phyloP scores from a whole-genome alignment of 768 basidiomycete genomes.

The Suillus ampliporus region DNA sequence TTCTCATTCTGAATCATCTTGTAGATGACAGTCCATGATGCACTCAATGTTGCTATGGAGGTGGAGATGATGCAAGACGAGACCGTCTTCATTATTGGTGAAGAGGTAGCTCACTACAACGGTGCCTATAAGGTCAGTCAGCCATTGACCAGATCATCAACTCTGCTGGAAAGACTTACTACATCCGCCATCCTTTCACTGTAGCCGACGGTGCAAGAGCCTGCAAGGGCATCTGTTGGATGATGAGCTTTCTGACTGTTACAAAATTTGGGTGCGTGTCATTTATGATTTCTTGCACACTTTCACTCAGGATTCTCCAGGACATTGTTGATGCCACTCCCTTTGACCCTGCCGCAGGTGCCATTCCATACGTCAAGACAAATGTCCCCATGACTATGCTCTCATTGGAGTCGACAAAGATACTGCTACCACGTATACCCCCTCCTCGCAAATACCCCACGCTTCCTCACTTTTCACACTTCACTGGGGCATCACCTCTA shows the following conservation, averaged over 20 bases:
- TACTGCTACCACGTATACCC: too few relatives aligned
- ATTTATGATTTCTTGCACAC: background rate
- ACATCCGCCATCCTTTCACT: too few relatives aligned
- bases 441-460: too few relatives aligned
- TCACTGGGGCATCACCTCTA: conserved; percentile 59
- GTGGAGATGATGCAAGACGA: conserved; percentile 99
- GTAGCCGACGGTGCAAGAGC: conserved; percentile 25
- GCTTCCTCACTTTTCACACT: conserved; percentile 39
- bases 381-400: conserved; percentile 63
- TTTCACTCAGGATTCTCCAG: conserved; percentile 23
- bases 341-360: conserved; percentile 54
- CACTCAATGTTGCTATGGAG: conserved; percentile 97
- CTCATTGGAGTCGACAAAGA: conserved; percentile 59
- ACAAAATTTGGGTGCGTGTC: conserved; percentile 36
- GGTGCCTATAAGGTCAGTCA: conserved; percentile 91
- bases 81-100: conserved; percentile 92
- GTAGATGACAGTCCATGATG: conserved; percentile 98
- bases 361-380: conserved; percentile 72
- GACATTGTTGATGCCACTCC: conserved; percentile 56
- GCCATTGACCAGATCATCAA: too few relatives aligned
- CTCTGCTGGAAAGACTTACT: too few relatives aligned
- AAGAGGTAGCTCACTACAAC: conserved; percentile 98
- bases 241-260: conserved; percentile 38
- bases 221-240: conserved; percentile 47
- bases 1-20: conserved; percentile 22